Evolutionary conservation across 2,329 filamentous ascomycete genomes (phyloP).

Genomic region (Zymoseptoria crescenta): DNA sequence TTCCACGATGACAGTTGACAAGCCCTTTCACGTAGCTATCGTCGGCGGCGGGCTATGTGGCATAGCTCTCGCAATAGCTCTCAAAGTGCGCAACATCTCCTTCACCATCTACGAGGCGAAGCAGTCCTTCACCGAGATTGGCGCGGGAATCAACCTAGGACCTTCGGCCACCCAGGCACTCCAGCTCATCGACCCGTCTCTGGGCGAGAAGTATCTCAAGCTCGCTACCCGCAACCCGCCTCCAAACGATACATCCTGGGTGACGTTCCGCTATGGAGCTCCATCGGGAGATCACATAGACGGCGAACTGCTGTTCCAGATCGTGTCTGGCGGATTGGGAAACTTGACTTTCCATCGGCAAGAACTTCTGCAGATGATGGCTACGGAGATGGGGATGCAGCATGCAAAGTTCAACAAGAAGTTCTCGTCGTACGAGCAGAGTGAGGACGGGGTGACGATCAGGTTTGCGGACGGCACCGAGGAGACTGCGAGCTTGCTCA

Average conservation of each 20-base stretch:
- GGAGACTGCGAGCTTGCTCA: conserved; percentile 40
- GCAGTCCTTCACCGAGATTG: conserved; percentile 48
- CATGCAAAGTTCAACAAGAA: conserved; percentile 15
- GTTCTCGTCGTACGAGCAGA: conserved; percentile 6
- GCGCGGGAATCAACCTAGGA: conserved; percentile 50
- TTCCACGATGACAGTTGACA: neutral
- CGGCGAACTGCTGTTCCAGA: conserved; percentile 21
- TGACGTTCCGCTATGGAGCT: conserved; percentile 34
- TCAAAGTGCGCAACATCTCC: conserved; percentile 31
- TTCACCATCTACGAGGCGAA: conserved; percentile 34
- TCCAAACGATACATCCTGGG: conserved; percentile 32
- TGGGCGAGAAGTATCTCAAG: conserved; percentile 26
- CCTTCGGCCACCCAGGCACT: conserved; percentile 86
- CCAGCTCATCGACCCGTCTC: conserved; percentile 60
- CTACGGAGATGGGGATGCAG: conserved; percentile 28
- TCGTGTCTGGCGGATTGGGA: conserved; percentile 23
- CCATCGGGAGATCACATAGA: conserved; percentile 13
- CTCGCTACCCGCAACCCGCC: conserved; percentile 34
- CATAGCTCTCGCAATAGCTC: conserved; percentile 46
- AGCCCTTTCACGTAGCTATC: conserved; percentile 37
- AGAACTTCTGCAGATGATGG: conserved; percentile 37
- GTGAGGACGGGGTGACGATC: conserved; percentile 23
- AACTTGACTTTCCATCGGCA: conserved; percentile 32
- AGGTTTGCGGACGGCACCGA: conserved; percentile 40
- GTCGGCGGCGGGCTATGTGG: conserved; percentile 54